phyloP scores from a whole-genome alignment of 345 rosid genomes.

The Lumnitzera littorea region DNA sequence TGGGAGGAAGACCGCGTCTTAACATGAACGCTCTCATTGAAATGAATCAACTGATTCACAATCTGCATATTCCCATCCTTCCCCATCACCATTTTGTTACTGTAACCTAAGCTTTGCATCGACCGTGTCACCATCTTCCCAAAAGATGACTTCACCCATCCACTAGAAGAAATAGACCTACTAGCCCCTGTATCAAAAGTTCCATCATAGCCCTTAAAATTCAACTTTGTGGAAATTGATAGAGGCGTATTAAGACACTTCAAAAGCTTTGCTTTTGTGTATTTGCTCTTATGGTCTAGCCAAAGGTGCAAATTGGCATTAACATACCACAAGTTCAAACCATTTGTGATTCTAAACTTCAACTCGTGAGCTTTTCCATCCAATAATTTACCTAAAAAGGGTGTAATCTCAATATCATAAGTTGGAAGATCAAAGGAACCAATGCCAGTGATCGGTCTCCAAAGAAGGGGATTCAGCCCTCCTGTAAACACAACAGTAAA shows the following conservation, averaged over 20 bases:
- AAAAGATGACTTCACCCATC: constrained; percentile 62
- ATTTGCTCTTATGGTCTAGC: constrained; percentile 40
- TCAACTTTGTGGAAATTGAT: constrained; percentile 18
- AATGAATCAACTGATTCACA: constrained; percentile 49
- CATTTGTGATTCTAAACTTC: constrained; percentile 59
- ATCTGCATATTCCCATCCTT: constrained; percentile 50
- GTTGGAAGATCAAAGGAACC: constrained; percentile 83
- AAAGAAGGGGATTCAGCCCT: constrained; percentile 68
- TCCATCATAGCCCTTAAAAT: constrained; percentile 52
- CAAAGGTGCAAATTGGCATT: constrained; percentile 93
- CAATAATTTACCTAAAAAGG: constrained; percentile 50
- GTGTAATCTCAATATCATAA: constrained; percentile 76
- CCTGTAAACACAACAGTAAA: constrained; percentile 81
- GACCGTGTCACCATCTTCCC: constrained; percentile 47
- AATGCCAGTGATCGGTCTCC: constrained; percentile 76
- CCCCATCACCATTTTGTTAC: constrained; percentile 46
- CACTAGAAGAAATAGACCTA: constrained; percentile 44
- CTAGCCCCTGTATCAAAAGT: constrained; percentile 41
- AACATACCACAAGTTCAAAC: constrained; percentile 74
- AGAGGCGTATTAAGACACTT: constrained; percentile 30
- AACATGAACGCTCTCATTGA: constrained; percentile 36
- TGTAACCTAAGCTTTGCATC: constrained; percentile 43
- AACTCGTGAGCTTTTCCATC: constrained; percentile 60
- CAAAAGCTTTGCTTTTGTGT: constrained; percentile 51
- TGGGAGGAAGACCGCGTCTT: constrained; percentile 18